Percentiles rank a stretch among this genome's conserved stretches.
phyloP scores from a whole-genome alignment of 768 basidiomycete species.

The Tephrocybe sp. region DNA sequence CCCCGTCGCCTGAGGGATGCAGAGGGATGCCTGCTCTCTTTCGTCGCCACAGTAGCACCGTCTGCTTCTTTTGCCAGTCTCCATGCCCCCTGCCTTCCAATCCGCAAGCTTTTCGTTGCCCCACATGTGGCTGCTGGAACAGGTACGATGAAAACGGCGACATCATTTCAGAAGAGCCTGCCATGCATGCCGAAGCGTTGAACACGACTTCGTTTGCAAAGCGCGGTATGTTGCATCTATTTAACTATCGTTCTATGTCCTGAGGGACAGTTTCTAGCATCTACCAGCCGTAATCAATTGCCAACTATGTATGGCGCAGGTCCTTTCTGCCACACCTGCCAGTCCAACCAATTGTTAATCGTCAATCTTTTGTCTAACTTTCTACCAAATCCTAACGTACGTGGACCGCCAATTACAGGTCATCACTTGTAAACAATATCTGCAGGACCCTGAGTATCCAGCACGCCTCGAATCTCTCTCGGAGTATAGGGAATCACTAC shows the following conservation, averaged over 20 bases:
- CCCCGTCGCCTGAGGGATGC: background rate
- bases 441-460: slow-evolving; percentile 74
- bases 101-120: slow-evolving; percentile 61
- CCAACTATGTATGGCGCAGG: slow-evolving; percentile 59
- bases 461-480: slow-evolving; percentile 62
- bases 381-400: slow-evolving; percentile 74
- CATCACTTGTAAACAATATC: slow-evolving; percentile 7
- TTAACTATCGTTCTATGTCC: background rate
- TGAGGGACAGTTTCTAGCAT: slow-evolving; percentile 40
- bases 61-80: slow-evolving; percentile 77
- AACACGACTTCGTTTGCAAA: slow-evolving; percentile 71
- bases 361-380: slow-evolving; percentile 89
- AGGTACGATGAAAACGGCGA: slow-evolving; percentile 70
- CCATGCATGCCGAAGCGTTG: slow-evolving; percentile 80
- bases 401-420: slow-evolving; percentile 23
- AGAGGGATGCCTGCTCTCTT: slow-evolving; percentile 45
- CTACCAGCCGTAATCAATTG: slow-evolving; percentile 67
- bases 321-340: slow-evolving; percentile 85
- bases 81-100: slow-evolving; percentile 42
- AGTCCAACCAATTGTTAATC: slow-evolving; percentile 89
- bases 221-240: slow-evolving; percentile 51
- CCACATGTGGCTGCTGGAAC: slow-evolving; percentile 73
- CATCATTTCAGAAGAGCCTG: slow-evolving; percentile 83
- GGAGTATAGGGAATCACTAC: slow-evolving; percentile 72
- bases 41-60: slow-evolving; percentile 45